phyloP scores from a whole-genome alignment of 2,329 filamentous ascomycete species.

The Fusarium incarnatum region DNA sequence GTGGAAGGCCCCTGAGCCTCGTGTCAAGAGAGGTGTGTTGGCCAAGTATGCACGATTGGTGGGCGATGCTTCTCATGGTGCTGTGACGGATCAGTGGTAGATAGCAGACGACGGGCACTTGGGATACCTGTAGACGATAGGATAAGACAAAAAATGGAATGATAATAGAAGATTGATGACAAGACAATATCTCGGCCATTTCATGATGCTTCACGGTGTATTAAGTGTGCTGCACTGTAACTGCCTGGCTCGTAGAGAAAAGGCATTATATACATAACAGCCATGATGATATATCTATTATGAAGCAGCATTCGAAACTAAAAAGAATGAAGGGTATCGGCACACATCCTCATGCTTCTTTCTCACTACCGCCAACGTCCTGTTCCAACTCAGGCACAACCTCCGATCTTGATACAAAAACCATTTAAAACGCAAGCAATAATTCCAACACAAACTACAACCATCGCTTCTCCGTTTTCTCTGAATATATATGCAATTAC shows the following conservation, averaged over 20 bases:
- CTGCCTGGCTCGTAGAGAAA: background rate
- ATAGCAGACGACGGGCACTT: background rate
- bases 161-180: conserved; percentile 10
- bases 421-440: conserved; percentile 16
- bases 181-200: background rate
- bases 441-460: conserved; percentile 10
- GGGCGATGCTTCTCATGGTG: conserved; percentile 90
- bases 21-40: conserved; percentile 83
- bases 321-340: conserved; percentile 49
- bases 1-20: conserved; percentile 78
- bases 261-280: conserved; percentile 27
- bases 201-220: background rate
- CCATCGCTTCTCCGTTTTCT: conserved; percentile 1
- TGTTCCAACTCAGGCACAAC: conserved; percentile 23
- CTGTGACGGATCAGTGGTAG: conserved; percentile 76
- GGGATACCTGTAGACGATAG: background rate
- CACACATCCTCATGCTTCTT: conserved; percentile 42
- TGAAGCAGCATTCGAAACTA: conserved; percentile 34
- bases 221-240: background rate
- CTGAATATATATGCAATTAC: conserved; percentile 18
- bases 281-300: conserved; percentile 42
- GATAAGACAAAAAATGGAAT: conserved; percentile 13
- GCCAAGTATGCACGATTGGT: conserved; percentile 92
- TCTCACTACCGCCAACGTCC: conserved; percentile 8
- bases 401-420: conserved; percentile 23